phyloP scores from a whole-genome alignment of 768 basidiomycete genomes.

The Russula virescens region DNA sequence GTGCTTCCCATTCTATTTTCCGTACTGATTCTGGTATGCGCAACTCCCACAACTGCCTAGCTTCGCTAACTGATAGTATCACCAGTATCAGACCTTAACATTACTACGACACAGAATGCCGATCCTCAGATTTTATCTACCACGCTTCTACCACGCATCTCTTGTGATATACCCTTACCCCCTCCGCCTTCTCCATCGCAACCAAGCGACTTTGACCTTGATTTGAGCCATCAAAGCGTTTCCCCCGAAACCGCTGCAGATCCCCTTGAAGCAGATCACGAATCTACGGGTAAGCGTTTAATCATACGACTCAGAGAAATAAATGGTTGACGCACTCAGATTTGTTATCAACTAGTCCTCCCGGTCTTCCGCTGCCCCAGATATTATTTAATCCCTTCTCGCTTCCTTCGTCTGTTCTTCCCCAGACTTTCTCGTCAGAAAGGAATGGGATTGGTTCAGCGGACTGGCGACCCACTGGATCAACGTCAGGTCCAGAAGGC shows the following conservation, averaged over 20 bases:
- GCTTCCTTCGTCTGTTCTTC: neutral
- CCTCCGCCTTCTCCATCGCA: neutral
- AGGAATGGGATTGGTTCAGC: neutral
- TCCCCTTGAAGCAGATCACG: too few relatives aligned
- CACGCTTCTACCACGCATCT: too few relatives aligned
- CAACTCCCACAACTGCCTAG: too few relatives aligned
- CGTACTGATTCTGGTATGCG: neutral
- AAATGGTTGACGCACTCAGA: too few relatives aligned
- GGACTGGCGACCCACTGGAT: conserved; percentile 18
- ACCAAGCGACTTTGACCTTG: neutral
- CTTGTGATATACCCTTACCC: too few relatives aligned
- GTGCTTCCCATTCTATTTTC: neutral
- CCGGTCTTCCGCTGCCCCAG: too few relatives aligned
- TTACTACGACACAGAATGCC: neutral
- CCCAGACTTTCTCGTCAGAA: neutral
- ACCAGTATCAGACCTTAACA: neutral
- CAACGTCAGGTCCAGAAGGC: neutral
- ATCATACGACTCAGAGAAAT: too few relatives aligned
- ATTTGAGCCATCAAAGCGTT: neutral
- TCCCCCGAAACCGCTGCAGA: too few relatives aligned
- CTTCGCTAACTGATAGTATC: neutral
- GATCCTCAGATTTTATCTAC: too few relatives aligned
- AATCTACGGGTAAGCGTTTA: too few relatives aligned
- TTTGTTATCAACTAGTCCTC: too few relatives aligned
- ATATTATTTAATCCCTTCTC: too few relatives aligned